phyloP scores from a whole-genome alignment of 73 alveolate genomes.

The Paramecium octaurelia region DNA sequence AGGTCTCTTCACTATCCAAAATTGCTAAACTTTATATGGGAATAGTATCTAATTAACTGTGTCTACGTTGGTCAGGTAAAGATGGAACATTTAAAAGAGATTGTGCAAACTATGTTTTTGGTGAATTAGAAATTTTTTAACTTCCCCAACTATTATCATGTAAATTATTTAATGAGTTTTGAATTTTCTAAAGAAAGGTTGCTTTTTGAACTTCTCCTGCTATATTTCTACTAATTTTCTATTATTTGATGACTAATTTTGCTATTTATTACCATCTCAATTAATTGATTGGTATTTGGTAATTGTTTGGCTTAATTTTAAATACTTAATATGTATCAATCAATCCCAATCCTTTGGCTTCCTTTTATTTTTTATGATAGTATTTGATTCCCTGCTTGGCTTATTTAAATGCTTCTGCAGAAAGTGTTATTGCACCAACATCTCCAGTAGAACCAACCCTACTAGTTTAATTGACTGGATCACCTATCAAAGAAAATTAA shows the following conservation, averaged over 20 bases:
- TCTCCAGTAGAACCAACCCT: conserved; percentile 89
- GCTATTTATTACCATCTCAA: conserved; percentile 17
- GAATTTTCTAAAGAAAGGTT: not conserved
- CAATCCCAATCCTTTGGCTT: conserved; percentile 69
- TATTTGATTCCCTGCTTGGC: not conserved
- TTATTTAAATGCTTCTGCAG: conserved; percentile 17
- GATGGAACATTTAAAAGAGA: not conserved
- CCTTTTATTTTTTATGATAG: not conserved
- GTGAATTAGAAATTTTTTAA: not conserved
- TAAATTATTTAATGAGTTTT: not conserved
- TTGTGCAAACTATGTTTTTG: not conserved
- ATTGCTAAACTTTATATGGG: not conserved
- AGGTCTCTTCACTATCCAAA: not conserved
- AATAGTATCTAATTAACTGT: not conserved
- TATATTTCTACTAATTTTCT: not conserved
- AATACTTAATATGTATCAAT: conserved; percentile 61
- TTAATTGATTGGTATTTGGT: not conserved
- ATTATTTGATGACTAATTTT: not conserved
- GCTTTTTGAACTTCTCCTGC: not conserved
- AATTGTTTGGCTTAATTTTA: not conserved
- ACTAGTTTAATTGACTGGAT: conserved; percentile 90
- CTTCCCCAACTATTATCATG: not conserved
- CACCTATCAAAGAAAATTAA: conserved; percentile 93
- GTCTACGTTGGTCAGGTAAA: not conserved
- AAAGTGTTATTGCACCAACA: conserved; percentile 15